These are phyloP conservation scores for Jamesozyma lodderae DNA, from an alignment of 805 yeast species.

Conservation along the genomic window DNA sequence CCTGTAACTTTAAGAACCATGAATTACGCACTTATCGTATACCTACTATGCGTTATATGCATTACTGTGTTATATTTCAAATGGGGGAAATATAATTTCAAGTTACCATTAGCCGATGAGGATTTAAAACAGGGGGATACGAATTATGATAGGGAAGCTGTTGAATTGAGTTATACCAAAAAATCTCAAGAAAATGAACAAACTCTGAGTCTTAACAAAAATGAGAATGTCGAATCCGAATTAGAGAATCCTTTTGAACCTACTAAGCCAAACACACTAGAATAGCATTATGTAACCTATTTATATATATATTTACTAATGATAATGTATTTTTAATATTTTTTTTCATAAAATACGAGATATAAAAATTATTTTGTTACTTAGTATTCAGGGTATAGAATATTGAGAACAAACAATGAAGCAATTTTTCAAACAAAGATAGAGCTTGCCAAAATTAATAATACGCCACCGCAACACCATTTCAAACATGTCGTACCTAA, in stretches of 20 bases:
- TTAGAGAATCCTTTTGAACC: too few species aligned
- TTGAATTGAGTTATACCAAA: neutral
- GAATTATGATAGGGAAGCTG: neutral
- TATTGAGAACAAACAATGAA: too few species aligned
- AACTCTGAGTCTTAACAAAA: too few species aligned
- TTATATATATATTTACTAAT: too few species aligned
- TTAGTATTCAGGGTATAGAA: too few species aligned
- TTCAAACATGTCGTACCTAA: constrained; percentile 28
- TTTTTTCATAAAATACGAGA: too few species aligned
- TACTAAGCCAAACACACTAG: too few species aligned
- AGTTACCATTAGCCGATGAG: constrained; percentile 45
- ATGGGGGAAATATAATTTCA: constrained; percentile 58
- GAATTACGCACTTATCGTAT: constrained; percentile 56
- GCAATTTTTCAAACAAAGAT: constrained; percentile 10
- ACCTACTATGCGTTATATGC: constrained; percentile 37
- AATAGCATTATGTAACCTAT: too few species aligned
- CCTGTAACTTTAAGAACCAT: constrained; percentile 37
- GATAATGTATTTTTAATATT: too few species aligned
- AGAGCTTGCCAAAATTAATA: constrained; percentile 24
- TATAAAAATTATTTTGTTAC: too few species aligned
- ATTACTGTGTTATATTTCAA: constrained; percentile 42
- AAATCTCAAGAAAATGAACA: too few species aligned
- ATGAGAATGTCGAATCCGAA: too few species aligned
- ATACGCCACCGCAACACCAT: constrained; percentile 30
- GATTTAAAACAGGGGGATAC: neutral